Base-by-base conservation (phyloP, 106 monocot species). In the Dendrobium catenatum region DNA sequence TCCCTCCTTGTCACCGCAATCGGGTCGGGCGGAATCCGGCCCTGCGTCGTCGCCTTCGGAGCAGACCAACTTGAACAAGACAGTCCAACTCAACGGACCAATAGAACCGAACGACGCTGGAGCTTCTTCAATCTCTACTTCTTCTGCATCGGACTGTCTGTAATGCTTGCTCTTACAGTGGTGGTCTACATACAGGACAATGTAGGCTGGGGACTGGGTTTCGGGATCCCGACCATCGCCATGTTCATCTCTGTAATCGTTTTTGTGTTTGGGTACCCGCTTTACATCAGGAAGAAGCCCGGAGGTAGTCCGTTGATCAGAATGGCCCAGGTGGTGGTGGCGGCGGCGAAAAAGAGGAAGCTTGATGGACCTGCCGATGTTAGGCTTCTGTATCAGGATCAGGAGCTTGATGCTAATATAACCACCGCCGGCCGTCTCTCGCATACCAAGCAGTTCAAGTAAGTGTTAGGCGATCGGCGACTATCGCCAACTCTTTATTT, bases 111-210 rank as follows among this genome's bases (percentile, higher is more conserved):
- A 70, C 78, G 55, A 55, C 88, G 82, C 29, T 88, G 90, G 88
- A 88, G 78, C 58, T 92, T 88, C 86, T 92, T 92, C 85, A 92
- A 92, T 82, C 89, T 89, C 89, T 92, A 86, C 81, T 92, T 89
- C 83, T 88, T 90, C 78, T 79, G 83, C 82, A 92, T 90, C 80
- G 89, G 89, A 4, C 64, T 79, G 24, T 82, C 87, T 3, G 86
- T 84, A 7, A 77, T 92, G 66, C 44, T 92, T 9, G 88, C 89
- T 3, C 87, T 92, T 24, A 92, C 92, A 5, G 84, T 85, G 40
- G 78, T 90, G 58, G 88, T 89, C 42, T 92, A 92, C 83, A 33
- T 92, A 7, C 92, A 89, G 66, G 92, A 92, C 68, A 88, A 92
- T 55, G 88, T 92, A 1, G 90, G 90, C 15, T 88, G 92, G 89